Percentiles rank a stretch among this genome's conserved stretches.
These are phyloP conservation scores for Lactuca saligna DNA, from an alignment of 129 eudicot genomes.

Conservation along the genomic window DNA sequence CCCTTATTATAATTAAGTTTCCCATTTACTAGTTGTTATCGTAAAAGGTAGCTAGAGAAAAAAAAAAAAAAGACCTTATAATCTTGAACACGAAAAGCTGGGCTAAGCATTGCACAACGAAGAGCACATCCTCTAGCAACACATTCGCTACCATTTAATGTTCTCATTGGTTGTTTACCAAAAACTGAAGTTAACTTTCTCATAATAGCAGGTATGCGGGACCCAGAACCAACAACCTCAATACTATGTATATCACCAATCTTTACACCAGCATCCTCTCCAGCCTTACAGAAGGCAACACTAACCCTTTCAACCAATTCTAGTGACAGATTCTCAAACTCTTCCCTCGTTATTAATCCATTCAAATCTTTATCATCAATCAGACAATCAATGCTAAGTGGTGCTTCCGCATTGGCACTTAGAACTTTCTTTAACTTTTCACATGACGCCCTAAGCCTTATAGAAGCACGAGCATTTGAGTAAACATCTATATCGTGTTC, in stretches of 20 bases:
- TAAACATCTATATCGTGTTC: constrained; percentile 58
- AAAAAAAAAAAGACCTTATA: constrained; percentile 67
- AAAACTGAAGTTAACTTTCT: constrained; percentile 43
- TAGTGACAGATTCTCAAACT: constrained; percentile 67
- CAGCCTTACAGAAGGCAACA: constrained; percentile 56
- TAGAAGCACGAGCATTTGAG: constrained; percentile 58
- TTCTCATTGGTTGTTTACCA: constrained; percentile 59
- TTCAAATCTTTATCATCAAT: constrained; percentile 86
- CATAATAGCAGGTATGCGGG: constrained; percentile 74
- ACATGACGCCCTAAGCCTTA: constrained; percentile 71
- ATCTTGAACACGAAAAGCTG: constrained; percentile 57
- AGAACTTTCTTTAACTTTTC: constrained; percentile 80
- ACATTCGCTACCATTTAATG: constrained; percentile 82
- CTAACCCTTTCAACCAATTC: constrained; percentile 54
- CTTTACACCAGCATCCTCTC: constrained; percentile 48
- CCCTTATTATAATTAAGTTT: too few species aligned
- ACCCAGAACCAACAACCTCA: constrained; percentile 94
- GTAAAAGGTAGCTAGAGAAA: neutral
- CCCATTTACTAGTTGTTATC: too few species aligned
- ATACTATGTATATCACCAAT: constrained; percentile 53
- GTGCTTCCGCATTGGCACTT: constrained; percentile 92
- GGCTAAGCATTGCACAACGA: constrained; percentile 90
- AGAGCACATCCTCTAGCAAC: constrained; percentile 94
- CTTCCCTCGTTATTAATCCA: constrained; percentile 75
- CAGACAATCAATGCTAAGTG: constrained; percentile 67